These are phyloP conservation scores for Didymella pinodella DNA, from an alignment of 2,329 filamentous ascomycete species.

Conservation along the genomic window DNA sequence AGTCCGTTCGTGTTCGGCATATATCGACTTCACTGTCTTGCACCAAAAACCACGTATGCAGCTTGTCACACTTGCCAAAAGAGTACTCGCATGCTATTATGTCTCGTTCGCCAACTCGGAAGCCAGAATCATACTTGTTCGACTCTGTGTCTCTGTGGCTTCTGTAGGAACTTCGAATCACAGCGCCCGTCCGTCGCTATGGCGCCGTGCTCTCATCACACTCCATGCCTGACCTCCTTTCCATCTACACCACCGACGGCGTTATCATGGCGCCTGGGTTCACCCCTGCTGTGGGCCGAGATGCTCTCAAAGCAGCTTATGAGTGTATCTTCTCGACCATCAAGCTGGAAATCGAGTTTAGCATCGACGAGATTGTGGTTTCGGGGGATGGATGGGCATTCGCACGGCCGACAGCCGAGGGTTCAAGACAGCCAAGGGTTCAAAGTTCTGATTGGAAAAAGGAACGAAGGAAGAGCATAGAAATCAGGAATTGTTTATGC, in stretches of 20 bases:
- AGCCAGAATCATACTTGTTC: too few species aligned
- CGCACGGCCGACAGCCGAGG: constrained; percentile 18
- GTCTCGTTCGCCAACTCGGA: too few species aligned
- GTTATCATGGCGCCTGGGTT: constrained; percentile 13
- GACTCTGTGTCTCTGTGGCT: too few species aligned
- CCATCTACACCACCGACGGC: constrained; percentile 20
- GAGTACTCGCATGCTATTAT: too few species aligned
- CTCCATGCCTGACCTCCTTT: constrained; percentile 16
- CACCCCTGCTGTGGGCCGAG: constrained; percentile 5
- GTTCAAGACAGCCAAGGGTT: constrained; percentile 18
- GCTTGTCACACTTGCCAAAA: too few species aligned
- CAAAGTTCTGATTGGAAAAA: constrained; percentile 18
- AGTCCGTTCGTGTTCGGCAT: neutral
- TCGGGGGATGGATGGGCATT: constrained; percentile 19
- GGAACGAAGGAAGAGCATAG: constrained; percentile 17
- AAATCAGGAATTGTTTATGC: constrained; percentile 21
- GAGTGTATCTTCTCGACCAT: constrained; percentile 21
- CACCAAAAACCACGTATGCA: too few species aligned
- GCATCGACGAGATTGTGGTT: constrained; percentile 20
- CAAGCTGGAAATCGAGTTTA: constrained; percentile 18
- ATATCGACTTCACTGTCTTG: too few species aligned
- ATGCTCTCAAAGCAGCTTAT: constrained; percentile 15
- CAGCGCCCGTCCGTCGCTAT: constrained; percentile 16
- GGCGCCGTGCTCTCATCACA: constrained; percentile 13
- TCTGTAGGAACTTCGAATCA: constrained; percentile 4